Evolutionary conservation across 805 yeast species (phyloP), one percentile per base, ranked within the genome.

Genomic region (Yamadazyma endophytica): DNA sequence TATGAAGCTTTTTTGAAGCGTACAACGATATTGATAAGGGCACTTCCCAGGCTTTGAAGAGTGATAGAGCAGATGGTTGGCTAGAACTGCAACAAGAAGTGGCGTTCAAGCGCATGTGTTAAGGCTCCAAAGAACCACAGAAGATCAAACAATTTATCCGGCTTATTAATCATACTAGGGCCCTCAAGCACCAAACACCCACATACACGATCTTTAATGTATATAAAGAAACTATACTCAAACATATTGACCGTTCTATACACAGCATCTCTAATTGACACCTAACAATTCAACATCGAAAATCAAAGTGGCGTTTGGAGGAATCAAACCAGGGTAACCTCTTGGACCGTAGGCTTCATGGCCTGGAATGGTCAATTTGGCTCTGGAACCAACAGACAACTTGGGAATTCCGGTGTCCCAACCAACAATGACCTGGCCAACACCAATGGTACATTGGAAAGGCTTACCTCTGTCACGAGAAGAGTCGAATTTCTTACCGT

Each of bases 321-420:
- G 97, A 56, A 90, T 90, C 56, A 87, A 70, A 48, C 96, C 96
- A 48, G 97, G 97, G 79, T 83, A 87, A 29, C 97, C 97, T 65
- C 95, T 80, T 44, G 75, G 74, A 42, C 97, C 97, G 66, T 90
- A 90, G 47, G 94, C 97, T 68, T 85, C 82, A 51, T 79, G 77
- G 45, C 96, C 95, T 51, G 96, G 94, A 51, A 90, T 87, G 50
- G 94, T 87, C 56, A 90, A 72, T 57, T 82, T 75, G 31, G 97
- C 96, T 72, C 82, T 84, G 67, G 92, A 87, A 52, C 97, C 97
- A 31, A 88, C 75, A 32, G 95, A 82, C 58, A 90, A 73, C 64
- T 88, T 79, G 34, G 97, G 96, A 58, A 88, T 86, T 41, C 89
- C 95, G 53, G 78, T 84, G 55, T 89, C 97, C 97, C 97, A 90